Evolutionary conservation across 305 asterid species (phyloP).

Genomic region (Stenogyne calaminthoides): DNA sequence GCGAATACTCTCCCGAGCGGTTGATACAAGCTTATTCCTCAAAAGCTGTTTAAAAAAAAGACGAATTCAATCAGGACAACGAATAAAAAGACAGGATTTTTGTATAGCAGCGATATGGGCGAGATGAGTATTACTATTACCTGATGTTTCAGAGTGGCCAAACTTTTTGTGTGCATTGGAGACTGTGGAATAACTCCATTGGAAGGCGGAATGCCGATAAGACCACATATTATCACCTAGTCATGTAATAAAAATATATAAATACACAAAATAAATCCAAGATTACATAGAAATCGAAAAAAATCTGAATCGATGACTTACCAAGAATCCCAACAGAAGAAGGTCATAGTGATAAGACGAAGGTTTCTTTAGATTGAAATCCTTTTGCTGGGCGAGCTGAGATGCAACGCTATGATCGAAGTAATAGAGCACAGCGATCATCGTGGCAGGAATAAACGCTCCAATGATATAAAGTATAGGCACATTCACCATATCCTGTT

Average conservation of each 20-base stretch:
- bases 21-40: slow-evolving; percentile 83
- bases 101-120: not conserved
- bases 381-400: slow-evolving; percentile 93
- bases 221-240: slow-evolving; percentile 91
- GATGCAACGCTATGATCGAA: slow-evolving; percentile 98
- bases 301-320: slow-evolving; percentile 28
- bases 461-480: slow-evolving; percentile 83
- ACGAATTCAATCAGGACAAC: not conserved
- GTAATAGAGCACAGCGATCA: slow-evolving; percentile 98
- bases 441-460: slow-evolving; percentile 94
- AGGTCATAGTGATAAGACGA: slow-evolving; percentile 94
- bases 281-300: not conserved
- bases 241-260: slow-evolving; percentile 6
- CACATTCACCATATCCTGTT: slow-evolving; percentile 88
- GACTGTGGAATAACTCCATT: slow-evolving; percentile 99
- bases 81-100: not conserved
- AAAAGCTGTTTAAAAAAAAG: slow-evolving; percentile 56
- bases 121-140: too few species aligned
- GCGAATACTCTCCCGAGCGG: slow-evolving; percentile 68
- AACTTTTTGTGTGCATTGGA: slow-evolving; percentile 96
- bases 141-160: slow-evolving; percentile 98
- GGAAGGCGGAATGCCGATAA: slow-evolving; percentile 94
- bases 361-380: slow-evolving; percentile 93
- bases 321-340: slow-evolving; percentile 91
- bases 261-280: not conserved